Evolutionary conservation across 768 basidiomycete species (phyloP), one percentile per base, ranked within the genome.

Genomic region (Suillus plorans): DNA sequence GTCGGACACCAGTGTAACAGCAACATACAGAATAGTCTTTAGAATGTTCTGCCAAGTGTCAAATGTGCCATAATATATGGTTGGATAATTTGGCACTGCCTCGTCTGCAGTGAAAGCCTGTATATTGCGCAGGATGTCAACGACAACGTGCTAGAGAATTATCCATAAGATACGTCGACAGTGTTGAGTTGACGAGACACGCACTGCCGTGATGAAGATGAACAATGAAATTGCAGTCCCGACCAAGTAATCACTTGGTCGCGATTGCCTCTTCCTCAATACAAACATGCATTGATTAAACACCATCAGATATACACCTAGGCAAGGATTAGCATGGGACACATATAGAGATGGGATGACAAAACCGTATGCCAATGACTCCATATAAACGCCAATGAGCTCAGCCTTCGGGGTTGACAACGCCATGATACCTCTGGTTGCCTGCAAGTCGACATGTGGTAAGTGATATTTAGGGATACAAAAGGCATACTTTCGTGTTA

Each of bases 1-100:
- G 52, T 75, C 74, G 49, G 69, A 71, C 36, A 74, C 61, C 28
- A 75, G 6, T 14, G 74, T 75, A 39, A 68, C 60, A 22, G 71
- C 20, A 4, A 73, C 56, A 63, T 74, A 74, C 5, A 70, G 25
- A 7, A 63, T 2, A 37, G 67, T 74, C 65, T 74, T 74, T 31
- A 72, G 42, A 45, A 74, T 61, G 62, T 70, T 69, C 47, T 73
- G 44, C 37, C 68, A 34, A 20, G 72, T 67, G 49, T 68, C 50
- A 13, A 68, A 70, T 31, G 64, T 65, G 52, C 45, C 62, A 60
- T 69, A 75, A 49, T 73, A 75, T 44, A 22, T 28, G 13, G 55
- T 60, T 8, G 73, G 64, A 34, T 64, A 69, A 31, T 74, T 69
- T 5, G 65, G 36, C 12, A 45, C 49, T 20, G 34, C 28, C 64